Percentiles rank a stretch among this genome's conserved stretches.
Conservation (phyloP, 2,329 filamentous ascomycete genomes). For the Botryosphaeria dothidea region DNA sequence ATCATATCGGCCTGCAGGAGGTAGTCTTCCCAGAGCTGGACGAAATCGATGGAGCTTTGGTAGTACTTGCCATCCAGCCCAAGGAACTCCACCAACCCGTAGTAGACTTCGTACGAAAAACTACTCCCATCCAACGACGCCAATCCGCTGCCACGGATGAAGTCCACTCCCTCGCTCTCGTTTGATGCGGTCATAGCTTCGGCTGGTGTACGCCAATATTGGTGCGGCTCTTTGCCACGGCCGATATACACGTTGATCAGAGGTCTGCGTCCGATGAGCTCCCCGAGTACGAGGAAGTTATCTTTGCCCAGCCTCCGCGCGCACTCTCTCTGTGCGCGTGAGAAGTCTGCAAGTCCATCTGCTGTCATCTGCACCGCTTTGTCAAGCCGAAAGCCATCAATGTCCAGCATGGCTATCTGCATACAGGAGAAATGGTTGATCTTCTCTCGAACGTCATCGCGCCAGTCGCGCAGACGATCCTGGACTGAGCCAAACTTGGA, state of each 20-base stretch:
- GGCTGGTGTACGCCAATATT: not conserved
- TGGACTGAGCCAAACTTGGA: constrained; percentile 68
- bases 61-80: not conserved
- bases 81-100: not conserved
- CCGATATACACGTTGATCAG: not conserved
- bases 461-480: constrained; percentile 66
- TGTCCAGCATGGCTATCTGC: constrained; percentile 62
- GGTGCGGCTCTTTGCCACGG: not conserved
- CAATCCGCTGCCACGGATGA: not conserved
- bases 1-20: too few species aligned
- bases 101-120: not conserved
- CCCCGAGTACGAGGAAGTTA: not conserved
- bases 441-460: constrained; percentile 57
- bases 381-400: constrained; percentile 67
- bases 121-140: not conserved
- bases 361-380: constrained; percentile 66
- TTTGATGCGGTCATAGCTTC: not conserved
- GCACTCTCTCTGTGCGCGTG: constrained; percentile 48
- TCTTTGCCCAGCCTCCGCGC: not conserved
- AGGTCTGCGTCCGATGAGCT: not conserved
- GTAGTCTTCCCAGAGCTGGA: not conserved
- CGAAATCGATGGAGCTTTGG: not conserved
- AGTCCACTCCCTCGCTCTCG: not conserved
- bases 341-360: constrained; percentile 61
- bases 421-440: constrained; percentile 65